These are phyloP conservation scores for Trebouxia sp. DNA, from an alignment of 139 green algal species.

Conservation along the genomic window DNA sequence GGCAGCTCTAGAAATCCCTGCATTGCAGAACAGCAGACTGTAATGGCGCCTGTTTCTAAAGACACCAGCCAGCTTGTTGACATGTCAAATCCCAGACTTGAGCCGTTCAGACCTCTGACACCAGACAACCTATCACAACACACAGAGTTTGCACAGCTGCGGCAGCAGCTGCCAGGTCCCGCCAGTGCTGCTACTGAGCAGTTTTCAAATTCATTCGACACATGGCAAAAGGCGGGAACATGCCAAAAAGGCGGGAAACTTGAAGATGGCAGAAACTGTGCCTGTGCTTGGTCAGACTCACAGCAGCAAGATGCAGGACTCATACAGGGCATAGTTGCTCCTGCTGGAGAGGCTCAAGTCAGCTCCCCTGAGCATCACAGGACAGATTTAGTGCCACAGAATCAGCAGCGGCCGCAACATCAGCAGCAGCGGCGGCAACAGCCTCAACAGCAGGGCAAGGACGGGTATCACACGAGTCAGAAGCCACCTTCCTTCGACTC, in stretches of 20 bases:
- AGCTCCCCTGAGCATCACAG: no score
- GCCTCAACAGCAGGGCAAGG: no score
- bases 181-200: not conserved
- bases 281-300: not conserved
- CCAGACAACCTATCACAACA: conserved; percentile 8
- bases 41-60: not conserved
- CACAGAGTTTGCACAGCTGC: conserved; percentile 14
- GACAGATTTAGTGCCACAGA: no score
- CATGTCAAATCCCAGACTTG: not conserved
- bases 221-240: no score
- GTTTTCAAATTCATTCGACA: no score
- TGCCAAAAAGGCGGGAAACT: no score
- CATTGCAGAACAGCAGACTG: no score
- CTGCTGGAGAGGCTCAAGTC: no score
- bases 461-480: not conserved
- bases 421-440: not conserved
- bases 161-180: not conserved
- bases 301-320: no score
- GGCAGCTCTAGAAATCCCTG: not conserved
- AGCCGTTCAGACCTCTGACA: not conserved
- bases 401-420: not conserved
- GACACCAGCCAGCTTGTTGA: not conserved
- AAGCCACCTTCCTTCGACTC: not conserved
- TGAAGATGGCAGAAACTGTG: not conserved
- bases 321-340: no score